Evolutionary conservation across 2,329 filamentous ascomycete species (phyloP).

Genomic region (Venturiaceae sp.): DNA sequence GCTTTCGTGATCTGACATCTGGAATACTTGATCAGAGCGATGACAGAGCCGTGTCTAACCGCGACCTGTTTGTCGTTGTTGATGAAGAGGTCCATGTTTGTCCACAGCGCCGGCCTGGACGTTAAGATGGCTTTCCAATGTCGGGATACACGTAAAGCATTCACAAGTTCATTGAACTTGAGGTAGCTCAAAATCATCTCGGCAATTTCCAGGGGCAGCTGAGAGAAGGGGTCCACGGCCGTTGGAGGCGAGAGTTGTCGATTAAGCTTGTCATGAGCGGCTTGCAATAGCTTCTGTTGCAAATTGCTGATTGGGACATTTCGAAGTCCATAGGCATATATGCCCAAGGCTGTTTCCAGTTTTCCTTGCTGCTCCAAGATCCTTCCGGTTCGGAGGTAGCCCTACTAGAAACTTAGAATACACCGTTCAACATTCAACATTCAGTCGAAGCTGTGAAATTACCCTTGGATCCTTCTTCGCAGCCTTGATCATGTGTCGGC

Average conservation of each 20-base stretch:
- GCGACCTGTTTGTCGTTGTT: constrained; percentile 16
- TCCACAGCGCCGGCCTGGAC: constrained; percentile 1
- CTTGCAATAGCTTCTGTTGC: constrained; percentile 17
- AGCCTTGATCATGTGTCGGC: constrained; percentile 44
- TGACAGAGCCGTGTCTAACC: constrained; percentile 32
- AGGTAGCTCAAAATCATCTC: constrained; percentile 41
- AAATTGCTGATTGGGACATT: constrained; percentile 29
- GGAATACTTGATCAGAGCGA: constrained; percentile 30
- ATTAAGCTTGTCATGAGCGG: constrained; percentile 34
- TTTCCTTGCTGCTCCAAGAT: constrained; percentile 33
- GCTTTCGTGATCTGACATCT: constrained; percentile 23
- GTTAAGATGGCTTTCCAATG: constrained; percentile 30
- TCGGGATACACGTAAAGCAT: constrained; percentile 38
- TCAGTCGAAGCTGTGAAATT: constrained; percentile 8
- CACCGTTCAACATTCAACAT: not conserved
- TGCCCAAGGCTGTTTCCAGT: constrained; percentile 40
- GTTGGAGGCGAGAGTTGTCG: constrained; percentile 25
- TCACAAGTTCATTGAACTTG: constrained; percentile 41
- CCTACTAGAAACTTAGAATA: constrained; percentile 6
- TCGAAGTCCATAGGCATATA: constrained; percentile 50
- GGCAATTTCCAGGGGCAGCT: constrained; percentile 45
- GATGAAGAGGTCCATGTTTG: constrained; percentile 29
- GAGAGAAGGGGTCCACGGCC: constrained; percentile 39
- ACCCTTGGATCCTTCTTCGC: constrained; percentile 32
- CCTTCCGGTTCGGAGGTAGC: constrained; percentile 11